Evolutionary conservation across 2,329 filamentous ascomycete species (phyloP).

Genomic region (Pseudocercospora fuligena): DNA sequence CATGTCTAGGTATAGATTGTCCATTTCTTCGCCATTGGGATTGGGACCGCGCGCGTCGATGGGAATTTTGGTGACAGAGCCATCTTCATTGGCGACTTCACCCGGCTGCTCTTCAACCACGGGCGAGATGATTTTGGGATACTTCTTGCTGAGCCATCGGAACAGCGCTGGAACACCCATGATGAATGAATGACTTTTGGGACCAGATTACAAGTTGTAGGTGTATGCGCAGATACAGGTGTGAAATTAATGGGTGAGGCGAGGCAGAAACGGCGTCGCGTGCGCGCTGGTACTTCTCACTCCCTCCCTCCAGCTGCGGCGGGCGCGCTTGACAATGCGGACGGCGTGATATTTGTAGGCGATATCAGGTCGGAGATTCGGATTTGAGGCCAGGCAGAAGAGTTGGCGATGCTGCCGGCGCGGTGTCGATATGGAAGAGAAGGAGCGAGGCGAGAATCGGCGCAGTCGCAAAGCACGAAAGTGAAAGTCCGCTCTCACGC

Average conservation of each 20-base stretch:
- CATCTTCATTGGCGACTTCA: constrained; percentile 81
- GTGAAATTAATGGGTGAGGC: not conserved
- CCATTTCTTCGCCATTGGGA: constrained; percentile 96
- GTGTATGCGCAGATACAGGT: not conserved
- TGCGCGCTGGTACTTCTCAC: constrained; percentile 18
- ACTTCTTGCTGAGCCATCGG: constrained; percentile 94
- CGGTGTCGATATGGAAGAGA: constrained; percentile 5
- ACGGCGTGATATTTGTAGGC: not conserved
- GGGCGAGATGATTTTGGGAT: constrained; percentile 93
- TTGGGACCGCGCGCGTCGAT: constrained; percentile 84
- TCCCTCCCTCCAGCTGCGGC: constrained; percentile 2
- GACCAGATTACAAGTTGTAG: not conserved
- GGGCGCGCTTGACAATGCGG: not conserved
- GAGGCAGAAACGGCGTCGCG: constrained; percentile 15
- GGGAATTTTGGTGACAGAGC: constrained; percentile 74
- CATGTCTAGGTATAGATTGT: constrained; percentile 98
- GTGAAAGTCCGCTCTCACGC: constrained; percentile 2
- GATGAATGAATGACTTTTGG: constrained; percentile 32
- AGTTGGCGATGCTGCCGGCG: constrained; percentile 24
- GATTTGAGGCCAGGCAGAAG: constrained; percentile 15
- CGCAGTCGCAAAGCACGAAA: not conserved
- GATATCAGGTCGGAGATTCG: constrained; percentile 6
- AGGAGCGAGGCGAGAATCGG: not conserved
- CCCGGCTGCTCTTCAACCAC: constrained; percentile 86
- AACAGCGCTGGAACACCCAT: constrained; percentile 98